These are phyloP conservation scores for Kwoniella sp. DNA, from an alignment of 768 basidiomycete genomes.

Conservation along the genomic window DNA sequence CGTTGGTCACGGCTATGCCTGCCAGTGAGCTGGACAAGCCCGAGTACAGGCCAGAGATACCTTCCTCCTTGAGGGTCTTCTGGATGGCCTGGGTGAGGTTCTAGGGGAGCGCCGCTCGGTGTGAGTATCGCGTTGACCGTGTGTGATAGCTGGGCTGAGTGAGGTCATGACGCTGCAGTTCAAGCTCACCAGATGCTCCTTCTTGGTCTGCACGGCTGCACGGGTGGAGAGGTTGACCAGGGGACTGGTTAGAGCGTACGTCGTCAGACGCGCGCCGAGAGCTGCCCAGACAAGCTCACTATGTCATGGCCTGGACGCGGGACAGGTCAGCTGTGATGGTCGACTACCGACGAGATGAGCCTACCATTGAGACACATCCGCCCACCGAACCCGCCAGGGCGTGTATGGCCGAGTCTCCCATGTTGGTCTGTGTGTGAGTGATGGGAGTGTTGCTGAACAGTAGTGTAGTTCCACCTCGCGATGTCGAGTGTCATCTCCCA, in stretches of 20 bases:
- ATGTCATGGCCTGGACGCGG: slow-evolving; percentile 46
- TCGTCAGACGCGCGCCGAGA: not conserved
- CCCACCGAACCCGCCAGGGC: slow-evolving; percentile 83
- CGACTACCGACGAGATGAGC: slow-evolving; percentile 30
- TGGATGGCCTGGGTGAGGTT: slow-evolving; percentile 63
- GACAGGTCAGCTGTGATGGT: not conserved
- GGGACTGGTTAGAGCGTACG: slow-evolving; percentile 61
- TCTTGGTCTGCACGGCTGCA: slow-evolving; percentile 83
- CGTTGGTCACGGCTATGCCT: slow-evolving; percentile 87
- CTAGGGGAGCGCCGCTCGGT: too few relatives aligned
- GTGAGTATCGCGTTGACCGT: not conserved
- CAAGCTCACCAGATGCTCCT: slow-evolving; percentile 66
- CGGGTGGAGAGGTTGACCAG: slow-evolving; percentile 87
- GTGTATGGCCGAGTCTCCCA: slow-evolving; percentile 71
- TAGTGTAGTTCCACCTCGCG: too few relatives aligned
- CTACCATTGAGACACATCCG: slow-evolving; percentile 85
- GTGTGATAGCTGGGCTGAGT: too few relatives aligned
- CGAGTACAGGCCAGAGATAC: slow-evolving; percentile 75
- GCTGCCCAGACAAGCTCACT: slow-evolving; percentile 24
- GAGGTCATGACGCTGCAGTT: too few relatives aligned
- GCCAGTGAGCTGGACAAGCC: slow-evolving; percentile 79
- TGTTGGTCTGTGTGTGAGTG: not conserved
- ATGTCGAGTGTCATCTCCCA: too few relatives aligned
- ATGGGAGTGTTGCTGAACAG: too few relatives aligned
- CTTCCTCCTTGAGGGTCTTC: slow-evolving; percentile 78